Conservation (phyloP, 1,284 basidiomycete species). For the Leccinum angustisporum region DNA sequence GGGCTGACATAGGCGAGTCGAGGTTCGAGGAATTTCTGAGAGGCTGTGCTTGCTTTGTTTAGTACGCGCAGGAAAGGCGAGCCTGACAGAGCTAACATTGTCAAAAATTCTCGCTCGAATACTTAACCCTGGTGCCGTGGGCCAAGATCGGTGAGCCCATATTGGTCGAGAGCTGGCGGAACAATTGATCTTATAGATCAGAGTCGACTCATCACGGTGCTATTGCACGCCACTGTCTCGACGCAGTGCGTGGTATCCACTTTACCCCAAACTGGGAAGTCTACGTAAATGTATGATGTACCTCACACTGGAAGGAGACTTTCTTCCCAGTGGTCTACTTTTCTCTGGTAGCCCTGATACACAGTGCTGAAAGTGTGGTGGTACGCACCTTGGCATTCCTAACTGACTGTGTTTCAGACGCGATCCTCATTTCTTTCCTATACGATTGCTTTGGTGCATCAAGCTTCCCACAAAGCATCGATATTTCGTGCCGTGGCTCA, state of each 20-base stretch:
- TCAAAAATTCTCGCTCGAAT: not conserved
- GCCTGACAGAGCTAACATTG: not conserved
- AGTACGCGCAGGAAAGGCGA: not conserved
- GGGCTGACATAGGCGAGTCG: not conserved
- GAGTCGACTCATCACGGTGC: not conserved
- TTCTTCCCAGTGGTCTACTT: conserved; percentile 6
- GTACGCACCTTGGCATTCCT: conserved; percentile 1
- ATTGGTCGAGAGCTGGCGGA: not conserved
- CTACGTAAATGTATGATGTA: not conserved
- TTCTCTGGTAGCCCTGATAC: not conserved
- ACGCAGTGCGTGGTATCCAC: not conserved
- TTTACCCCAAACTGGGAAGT: not conserved
- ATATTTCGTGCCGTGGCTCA: conserved; percentile 11
- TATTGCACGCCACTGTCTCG: not conserved
- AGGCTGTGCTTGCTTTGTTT: not conserved
- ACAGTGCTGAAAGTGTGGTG: conserved; percentile 11
- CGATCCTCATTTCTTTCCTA: conserved; percentile 17
- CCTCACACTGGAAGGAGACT: not conserved
- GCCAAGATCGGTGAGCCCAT: not conserved
- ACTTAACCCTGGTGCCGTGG: not conserved
- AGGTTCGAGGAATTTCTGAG: not conserved
- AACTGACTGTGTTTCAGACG: conserved; percentile 24
- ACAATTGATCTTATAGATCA: not conserved
- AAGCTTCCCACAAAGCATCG: conserved; percentile 15
- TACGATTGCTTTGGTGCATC: conserved; percentile 18